Conservation (phyloP, 2,329 filamentous ascomycete genomes). For the Neophaeococcomyces mojaviensis region DNA sequence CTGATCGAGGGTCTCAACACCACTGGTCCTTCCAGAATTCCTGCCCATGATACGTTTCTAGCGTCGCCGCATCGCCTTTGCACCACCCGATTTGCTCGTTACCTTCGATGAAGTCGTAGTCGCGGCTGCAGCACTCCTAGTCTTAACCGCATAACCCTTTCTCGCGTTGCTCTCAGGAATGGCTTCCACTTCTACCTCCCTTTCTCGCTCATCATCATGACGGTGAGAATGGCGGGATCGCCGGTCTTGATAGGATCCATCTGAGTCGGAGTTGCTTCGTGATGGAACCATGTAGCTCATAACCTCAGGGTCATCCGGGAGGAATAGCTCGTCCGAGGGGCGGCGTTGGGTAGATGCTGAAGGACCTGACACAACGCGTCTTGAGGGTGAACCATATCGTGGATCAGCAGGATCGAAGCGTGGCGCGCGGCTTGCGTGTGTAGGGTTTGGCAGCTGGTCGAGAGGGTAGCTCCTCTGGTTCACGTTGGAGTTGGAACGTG, state of each 20-base stretch:
- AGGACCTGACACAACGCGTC: slow-evolving; percentile 41
- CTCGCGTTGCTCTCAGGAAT: slow-evolving; percentile 12
- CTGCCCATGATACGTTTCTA: slow-evolving; percentile 1
- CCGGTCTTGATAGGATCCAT: slow-evolving; percentile 15
- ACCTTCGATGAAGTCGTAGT: slow-evolving; percentile 4
- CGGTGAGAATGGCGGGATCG: slow-evolving; percentile 7
- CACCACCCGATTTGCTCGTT: slow-evolving; percentile 1
- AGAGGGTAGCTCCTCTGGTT: slow-evolving; percentile 26
- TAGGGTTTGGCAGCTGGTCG: slow-evolving; percentile 27
- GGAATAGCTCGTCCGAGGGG: slow-evolving; percentile 19
- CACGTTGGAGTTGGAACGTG: slow-evolving; percentile 32
- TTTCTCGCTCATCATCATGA: slow-evolving; percentile 14
- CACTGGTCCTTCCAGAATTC: background rate
- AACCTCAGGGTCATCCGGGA: slow-evolving; percentile 17
- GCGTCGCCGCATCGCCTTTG: slow-evolving; percentile 5
- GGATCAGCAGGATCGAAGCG: slow-evolving; percentile 28
- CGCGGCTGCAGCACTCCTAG: slow-evolving; percentile 17
- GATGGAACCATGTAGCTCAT: slow-evolving; percentile 16
- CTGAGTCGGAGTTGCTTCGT: slow-evolving; percentile 12
- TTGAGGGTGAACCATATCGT: slow-evolving; percentile 22
- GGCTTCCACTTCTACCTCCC: slow-evolving; percentile 18
- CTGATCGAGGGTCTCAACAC: background rate
- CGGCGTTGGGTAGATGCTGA: slow-evolving; percentile 14
- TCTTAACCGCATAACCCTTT: slow-evolving; percentile 18
- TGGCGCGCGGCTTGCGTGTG: slow-evolving; percentile 26